Evolutionary conservation across 2,329 filamentous ascomycete genomes (phyloP).

Genomic region (Aspergillus terreus): DNA sequence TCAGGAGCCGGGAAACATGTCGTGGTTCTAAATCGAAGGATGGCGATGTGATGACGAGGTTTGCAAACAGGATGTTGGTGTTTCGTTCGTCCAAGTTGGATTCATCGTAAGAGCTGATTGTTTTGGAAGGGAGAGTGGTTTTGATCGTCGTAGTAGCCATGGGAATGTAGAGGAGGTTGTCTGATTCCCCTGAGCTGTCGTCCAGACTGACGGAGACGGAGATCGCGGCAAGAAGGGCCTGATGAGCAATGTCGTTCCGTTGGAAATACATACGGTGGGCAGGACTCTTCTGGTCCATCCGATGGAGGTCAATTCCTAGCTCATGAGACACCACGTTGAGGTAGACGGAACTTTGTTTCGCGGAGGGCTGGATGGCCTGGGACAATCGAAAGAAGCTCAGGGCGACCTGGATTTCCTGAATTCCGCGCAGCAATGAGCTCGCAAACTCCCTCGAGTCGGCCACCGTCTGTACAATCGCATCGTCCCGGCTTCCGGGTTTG

Average conservation of each 20-base stretch:
- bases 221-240: slow-evolving; percentile 85
- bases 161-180: slow-evolving; percentile 86
- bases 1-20: slow-evolving; percentile 80
- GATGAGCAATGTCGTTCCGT: slow-evolving; percentile 85
- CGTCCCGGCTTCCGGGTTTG: slow-evolving; percentile 61
- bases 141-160: slow-evolving; percentile 96
- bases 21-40: slow-evolving; percentile 90
- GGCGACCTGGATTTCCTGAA: slow-evolving; percentile 95
- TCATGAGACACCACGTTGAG: slow-evolving; percentile 95
- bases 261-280: slow-evolving; percentile 99
- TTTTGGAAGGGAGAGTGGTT: slow-evolving; percentile 92
- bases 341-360: slow-evolving; percentile 66
- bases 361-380: slow-evolving; percentile 68
- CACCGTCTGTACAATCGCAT: slow-evolving; percentile 73
- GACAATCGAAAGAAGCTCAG: slow-evolving; percentile 86
- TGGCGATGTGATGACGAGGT: slow-evolving; percentile 92
- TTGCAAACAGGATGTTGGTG: slow-evolving; percentile 92
- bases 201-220: slow-evolving; percentile 90
- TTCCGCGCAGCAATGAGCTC: slow-evolving; percentile 81
- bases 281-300: slow-evolving; percentile 85
- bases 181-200: slow-evolving; percentile 79
- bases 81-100: slow-evolving; percentile 78
- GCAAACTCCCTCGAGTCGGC: slow-evolving; percentile 92
- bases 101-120: slow-evolving; percentile 71
- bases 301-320: slow-evolving; percentile 85